A percentile compares a stretch with the other conserved stretches of the same genome.
phyloP scores from a whole-genome alignment of 441 rosid species.

The Cnidoscolus chayamansa region DNA sequence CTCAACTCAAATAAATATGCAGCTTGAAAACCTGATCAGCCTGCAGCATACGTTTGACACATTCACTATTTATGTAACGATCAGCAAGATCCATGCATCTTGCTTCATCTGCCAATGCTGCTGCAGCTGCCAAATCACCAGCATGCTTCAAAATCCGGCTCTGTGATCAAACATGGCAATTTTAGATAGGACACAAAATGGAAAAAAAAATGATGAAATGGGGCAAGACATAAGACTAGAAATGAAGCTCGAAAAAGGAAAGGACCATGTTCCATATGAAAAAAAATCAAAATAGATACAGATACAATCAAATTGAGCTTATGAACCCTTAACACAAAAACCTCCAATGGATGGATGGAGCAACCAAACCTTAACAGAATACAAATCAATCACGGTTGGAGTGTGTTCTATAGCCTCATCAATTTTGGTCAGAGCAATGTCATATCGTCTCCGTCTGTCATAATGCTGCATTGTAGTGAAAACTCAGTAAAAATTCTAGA shows the following conservation, averaged over 20 bases:
- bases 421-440: constrained; percentile 74
- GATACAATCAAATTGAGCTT: background rate
- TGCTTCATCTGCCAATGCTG: constrained; percentile 99
- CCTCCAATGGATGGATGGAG: constrained; percentile 9
- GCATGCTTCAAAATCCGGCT: constrained; percentile 99
- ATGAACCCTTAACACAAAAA: background rate
- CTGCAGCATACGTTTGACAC: constrained; percentile 97
- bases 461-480: constrained; percentile 71
- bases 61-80: constrained; percentile 92
- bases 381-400: constrained; percentile 96
- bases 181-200: background rate
- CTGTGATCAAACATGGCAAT: constrained; percentile 38
- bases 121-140: constrained; percentile 89
- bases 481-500: constrained; percentile 14
- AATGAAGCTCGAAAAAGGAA: background rate
- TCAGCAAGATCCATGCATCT: constrained; percentile 99
- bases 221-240: background rate
- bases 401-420: constrained; percentile 93
- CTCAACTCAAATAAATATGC: constrained; percentile 14
- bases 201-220: background rate
- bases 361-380: constrained; percentile 78
- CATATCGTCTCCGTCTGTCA: constrained; percentile 87
- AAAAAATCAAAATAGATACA: background rate
- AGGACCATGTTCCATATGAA: background rate
- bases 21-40: constrained; percentile 86